Conservation (phyloP, 2,329 filamentous ascomycete genomes). For the Coniochaeta sp. region DNA sequence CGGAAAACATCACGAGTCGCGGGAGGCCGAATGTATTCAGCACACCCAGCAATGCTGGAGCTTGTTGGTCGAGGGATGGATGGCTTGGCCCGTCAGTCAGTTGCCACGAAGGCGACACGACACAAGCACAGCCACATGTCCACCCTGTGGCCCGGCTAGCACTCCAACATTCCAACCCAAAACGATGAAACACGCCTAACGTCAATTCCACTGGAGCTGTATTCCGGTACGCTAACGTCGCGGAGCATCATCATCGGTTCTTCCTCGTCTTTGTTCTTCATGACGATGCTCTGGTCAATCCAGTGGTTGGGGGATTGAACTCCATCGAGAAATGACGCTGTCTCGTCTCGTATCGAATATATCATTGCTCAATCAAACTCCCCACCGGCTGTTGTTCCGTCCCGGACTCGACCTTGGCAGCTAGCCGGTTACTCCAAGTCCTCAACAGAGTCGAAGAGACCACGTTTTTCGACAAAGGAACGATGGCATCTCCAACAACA, state of each 20-base stretch:
- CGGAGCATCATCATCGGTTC: background rate
- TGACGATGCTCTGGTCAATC: background rate
- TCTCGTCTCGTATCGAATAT: background rate
- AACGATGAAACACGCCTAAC: background rate
- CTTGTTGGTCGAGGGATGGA: too few relatives aligned
- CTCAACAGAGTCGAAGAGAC: too few relatives aligned
- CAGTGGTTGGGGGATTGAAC: too few relatives aligned
- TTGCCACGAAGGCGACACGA: background rate
- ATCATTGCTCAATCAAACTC: background rate
- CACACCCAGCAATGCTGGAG: too few relatives aligned
- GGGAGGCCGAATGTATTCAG: background rate
- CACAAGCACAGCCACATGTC: background rate
- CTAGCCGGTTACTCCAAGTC: too few relatives aligned
- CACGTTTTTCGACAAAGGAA: background rate
- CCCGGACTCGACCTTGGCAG: background rate
- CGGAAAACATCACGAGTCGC: background rate
- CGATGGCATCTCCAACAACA: background rate
- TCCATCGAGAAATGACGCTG: constrained; percentile 1
- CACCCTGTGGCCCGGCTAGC: background rate
- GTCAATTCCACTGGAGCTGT: background rate
- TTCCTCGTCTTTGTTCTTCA: too few relatives aligned
- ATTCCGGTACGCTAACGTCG: background rate
- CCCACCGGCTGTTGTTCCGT: background rate
- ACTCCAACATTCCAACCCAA: constrained; percentile 2
- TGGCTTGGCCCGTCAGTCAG: background rate